Base-by-base conservation (phyloP, 495 filamentous ascomycete species). In the Jackrogersella minutella region DNA sequence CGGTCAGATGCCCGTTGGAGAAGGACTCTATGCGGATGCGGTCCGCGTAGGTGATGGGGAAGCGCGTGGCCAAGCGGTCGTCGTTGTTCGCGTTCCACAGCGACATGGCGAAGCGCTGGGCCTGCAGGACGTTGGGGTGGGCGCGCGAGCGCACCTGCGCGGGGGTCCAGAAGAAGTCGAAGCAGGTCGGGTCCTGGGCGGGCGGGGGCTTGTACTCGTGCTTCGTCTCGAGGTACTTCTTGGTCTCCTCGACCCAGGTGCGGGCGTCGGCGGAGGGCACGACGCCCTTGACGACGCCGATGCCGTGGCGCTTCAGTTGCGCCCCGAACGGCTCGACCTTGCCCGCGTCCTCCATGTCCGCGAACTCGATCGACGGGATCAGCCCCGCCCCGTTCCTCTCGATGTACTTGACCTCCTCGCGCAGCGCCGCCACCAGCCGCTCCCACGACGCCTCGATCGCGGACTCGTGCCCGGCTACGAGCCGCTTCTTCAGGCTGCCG, bases 131-230 rank as follows among this genome's bases (percentile, higher is more conserved):
- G 64, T 90, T 87, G 16, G 90, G 85, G 71, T 97, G 89, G 0
- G 88, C 86, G 37, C 93, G 87, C 24, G 93, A 92, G 62, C 87
- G 85, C 37, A 91, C 83, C 76, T 97, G 93, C 2, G 89, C 82
- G 6, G 90, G 90, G 1, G 90, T 90, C 93, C 93, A 97, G 81
- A 96, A 97, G 36, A 97, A 86, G 77, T 97, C 93, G 76, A 91
- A 97, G 11, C 96, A 94, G 21, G 91, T 89, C 0, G 93, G 93
- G 71, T 80, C 69, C 66, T 82, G 66, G 47, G 83, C 74, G 57
- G 80, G 73, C 49, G 75, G 85, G 73, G 86, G 77, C 59, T 83
- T 80, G 62, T 83, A 79, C 63, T 79, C 76, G 68, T 79, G 76
- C 70, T 81, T 66, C 39, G 85, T 82, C 47, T 84, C 79, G 33